These are phyloP conservation scores for Chionographis japonica DNA, from an alignment of 106 monocot genomes.

Conservation along the genomic window DNA sequence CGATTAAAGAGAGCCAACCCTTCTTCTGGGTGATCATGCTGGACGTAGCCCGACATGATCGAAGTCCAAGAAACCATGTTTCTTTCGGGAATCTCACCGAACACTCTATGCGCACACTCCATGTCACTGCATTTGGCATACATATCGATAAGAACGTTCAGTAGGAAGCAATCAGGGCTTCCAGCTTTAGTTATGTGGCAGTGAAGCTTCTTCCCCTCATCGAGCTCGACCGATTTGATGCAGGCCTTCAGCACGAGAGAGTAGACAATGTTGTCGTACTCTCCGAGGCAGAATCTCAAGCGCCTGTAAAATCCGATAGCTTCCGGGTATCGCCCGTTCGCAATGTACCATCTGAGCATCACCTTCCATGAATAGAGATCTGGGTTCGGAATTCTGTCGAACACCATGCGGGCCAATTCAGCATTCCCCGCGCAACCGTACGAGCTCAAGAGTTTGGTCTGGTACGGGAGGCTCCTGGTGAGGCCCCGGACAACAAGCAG, in stretches of 20 bases:
- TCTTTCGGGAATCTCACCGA: constrained; percentile 27
- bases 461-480: constrained; percentile 7
- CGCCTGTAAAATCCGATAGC: constrained; percentile 22
- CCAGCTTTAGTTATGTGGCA: constrained; percentile 36
- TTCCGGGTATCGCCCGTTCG: constrained; percentile 13
- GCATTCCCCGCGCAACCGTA: constrained; percentile 14
- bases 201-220: constrained; percentile 49
- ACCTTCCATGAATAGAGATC: constrained; percentile 31
- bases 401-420: constrained; percentile 18
- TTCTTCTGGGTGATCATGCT: constrained; percentile 29
- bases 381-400: constrained; percentile 26
- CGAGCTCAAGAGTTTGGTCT: constrained; percentile 34
- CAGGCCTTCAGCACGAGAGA: constrained; percentile 52
- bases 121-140: constrained; percentile 50
- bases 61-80: constrained; percentile 63
- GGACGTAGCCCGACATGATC: constrained; percentile 44
- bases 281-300: constrained; percentile 2
- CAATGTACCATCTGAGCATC: constrained; percentile 19
- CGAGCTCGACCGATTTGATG: constrained; percentile 21
- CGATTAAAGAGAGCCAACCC: constrained; percentile 47
- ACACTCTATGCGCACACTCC: constrained; percentile 22
- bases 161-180: constrained; percentile 39
- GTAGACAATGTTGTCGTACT: constrained; percentile 33
- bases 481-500: constrained; percentile 15
- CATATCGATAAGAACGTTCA: constrained; percentile 48